Evolutionary conservation across 108 stramenopile species (phyloP), one percentile per base, ranked within the genome.

Genomic region (Fistulifera pelliculosa): DNA sequence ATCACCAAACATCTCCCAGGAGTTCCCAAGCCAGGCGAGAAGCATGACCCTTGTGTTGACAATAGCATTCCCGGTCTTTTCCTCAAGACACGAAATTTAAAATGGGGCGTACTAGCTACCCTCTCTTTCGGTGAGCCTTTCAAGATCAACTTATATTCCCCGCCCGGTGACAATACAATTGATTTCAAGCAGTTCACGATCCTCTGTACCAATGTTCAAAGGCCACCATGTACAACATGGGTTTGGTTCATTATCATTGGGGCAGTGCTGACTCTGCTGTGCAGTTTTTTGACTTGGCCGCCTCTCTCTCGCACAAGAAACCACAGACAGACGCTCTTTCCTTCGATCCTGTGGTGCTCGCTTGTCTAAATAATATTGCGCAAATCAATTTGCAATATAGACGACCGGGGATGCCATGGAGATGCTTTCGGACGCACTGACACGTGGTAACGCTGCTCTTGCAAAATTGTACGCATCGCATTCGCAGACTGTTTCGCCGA

Each of bases 221-320:
- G 26, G 58, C 58, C 1, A 49, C 47, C 27, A n/a, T 60, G 27
- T 60, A 49, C 48, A 60, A 60, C 16, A 60, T 60, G 58, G 58
- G 58, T 21, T 18, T 60, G n/a, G 28, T 60, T 38, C 58, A 60
- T 22, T 60, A 60, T 35, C 58, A 60, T 11, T 60, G 58, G 58
- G 22, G 47, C 24, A 23, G 47, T 6, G 26, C 58, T 14, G 58
- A 60, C 21, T 28, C 58, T n/a, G 58, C 58, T 11, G 10, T 60
- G 25, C 58, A 60, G 22, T 60, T 60, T 40, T 60, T 60, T 49
- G 43, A 60, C 14, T 22, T 60, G 26, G 26, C 58, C 2, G 27
- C 47, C 4, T 60, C 58, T 1, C 24, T 60, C 16, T 48, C 58
- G 2, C 47, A 48, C 23, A n/a, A 23, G 50, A 17, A 45, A 6